These are phyloP conservation scores for Neopestalotiopsis sp. DNA, from an alignment of 2,329 filamentous ascomycete genomes.

Conservation along the genomic window DNA sequence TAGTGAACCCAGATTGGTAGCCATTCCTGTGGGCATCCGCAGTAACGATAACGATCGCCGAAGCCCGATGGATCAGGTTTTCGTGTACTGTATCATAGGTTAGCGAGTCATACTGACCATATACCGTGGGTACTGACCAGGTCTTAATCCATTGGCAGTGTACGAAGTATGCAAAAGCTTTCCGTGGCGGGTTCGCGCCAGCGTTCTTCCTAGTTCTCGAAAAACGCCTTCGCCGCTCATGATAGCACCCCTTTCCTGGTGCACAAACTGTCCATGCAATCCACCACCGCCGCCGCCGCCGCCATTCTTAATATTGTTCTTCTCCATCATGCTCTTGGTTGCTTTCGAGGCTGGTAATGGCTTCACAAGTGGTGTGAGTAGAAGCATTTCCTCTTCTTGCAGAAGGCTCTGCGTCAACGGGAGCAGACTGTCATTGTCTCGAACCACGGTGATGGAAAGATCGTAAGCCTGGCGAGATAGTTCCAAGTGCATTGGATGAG, in stretches of 20 bases:
- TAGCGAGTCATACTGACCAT: neutral
- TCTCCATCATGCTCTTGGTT: slow-evolving; percentile 71
- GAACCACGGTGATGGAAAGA: slow-evolving; percentile 88
- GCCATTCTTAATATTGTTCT: slow-evolving; percentile 44
- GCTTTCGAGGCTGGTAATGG: slow-evolving; percentile 89
- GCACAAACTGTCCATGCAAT: slow-evolving; percentile 61
- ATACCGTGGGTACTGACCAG: slow-evolving; percentile 48
- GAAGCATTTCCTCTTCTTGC: slow-evolving; percentile 83
- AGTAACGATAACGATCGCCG: slow-evolving; percentile 87
- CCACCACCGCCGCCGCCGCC: slow-evolving; percentile 40
- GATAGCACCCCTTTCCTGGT: slow-evolving; percentile 65
- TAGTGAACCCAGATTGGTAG: slow-evolving; percentile 93
- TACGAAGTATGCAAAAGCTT: slow-evolving; percentile 94
- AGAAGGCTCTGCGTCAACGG: slow-evolving; percentile 83
- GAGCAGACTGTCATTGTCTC: slow-evolving; percentile 84
- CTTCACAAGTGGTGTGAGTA: slow-evolving; percentile 89
- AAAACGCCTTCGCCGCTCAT: slow-evolving; percentile 96
- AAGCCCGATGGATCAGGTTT: slow-evolving; percentile 86
- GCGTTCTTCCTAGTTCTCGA: slow-evolving; percentile 81
- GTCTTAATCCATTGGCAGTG: slow-evolving; percentile 88
- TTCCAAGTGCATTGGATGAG: slow-evolving; percentile 81
- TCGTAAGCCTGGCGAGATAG: slow-evolving; percentile 89
- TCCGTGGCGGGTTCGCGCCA: slow-evolving; percentile 85
- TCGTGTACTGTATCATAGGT: slow-evolving; percentile 70
- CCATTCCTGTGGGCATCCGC: slow-evolving; percentile 93